Evolutionary conservation across 176 grass and related monocot genomes (phyloP), one percentile per base, ranked within the genome.

Genomic region (bread wheat (Triticum aestivum)): DNA sequence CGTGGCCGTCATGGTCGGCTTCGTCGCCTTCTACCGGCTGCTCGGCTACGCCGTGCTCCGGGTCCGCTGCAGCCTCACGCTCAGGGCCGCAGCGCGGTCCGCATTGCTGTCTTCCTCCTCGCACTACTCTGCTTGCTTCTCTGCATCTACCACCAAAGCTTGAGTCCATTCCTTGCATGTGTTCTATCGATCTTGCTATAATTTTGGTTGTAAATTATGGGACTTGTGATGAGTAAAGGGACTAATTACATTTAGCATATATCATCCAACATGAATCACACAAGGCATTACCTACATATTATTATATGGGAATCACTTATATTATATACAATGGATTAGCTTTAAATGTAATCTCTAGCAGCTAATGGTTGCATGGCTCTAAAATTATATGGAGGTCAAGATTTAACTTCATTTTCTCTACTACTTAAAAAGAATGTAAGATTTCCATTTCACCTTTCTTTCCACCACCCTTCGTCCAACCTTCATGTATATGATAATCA

Each of bases 21-120:
- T 93, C 94, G 90, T 90, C 39, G 67, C 80, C 51, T 82, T 73
- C 11, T 96, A 91, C 83, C 89, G 94, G 80, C 23, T 86, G 73
- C 66, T 93, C 23, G 77, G 91, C 9, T 96, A 93, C 83, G 70
- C 91, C 78, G 90, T 96, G 59, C 89, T 96, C 23, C 83, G 84
- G 68, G 84, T 58, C 41, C 89, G 89, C 80, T 93, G 91, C 83
- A 64, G 39, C 69, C 90, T 83, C 51, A 78, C 84, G 21, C 86
- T 91, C 23, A 92, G 35, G 62, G 77, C 54, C 56, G 56, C 77
- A 33, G 56, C 77, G 2, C 5, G 11, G 9, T 79, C 77, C 0
- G 33, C 77, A 9, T 54, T 51, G 20, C 12, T 34, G 0, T 6
- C 51, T 18, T 62, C 52, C 3, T 37, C 54, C 11, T 78, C 75